Percentiles rank a stretch among this genome's conserved stretches.
Evolutionary conservation across 2,329 filamentous ascomycete genomes (phyloP).

Genomic region (Fonsecaea multimorphosa): DNA sequence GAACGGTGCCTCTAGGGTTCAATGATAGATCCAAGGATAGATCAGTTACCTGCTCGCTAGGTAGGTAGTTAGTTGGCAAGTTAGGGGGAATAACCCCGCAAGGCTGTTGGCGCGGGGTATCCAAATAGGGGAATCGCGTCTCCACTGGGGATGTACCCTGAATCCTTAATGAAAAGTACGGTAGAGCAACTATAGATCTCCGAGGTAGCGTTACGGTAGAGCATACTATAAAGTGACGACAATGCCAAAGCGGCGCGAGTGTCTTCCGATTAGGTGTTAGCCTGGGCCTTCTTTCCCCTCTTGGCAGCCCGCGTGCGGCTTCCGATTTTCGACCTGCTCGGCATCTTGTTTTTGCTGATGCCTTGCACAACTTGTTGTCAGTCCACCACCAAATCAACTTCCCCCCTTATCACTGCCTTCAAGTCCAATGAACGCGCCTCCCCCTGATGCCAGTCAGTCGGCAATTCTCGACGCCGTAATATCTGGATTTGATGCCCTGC

Average conservation of each 20-base stretch:
- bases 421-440: constrained; percentile 25
- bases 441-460: constrained; percentile 20
- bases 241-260: background rate
- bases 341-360: background rate
- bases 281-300: background rate
- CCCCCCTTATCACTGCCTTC: background rate
- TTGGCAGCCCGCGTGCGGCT: background rate
- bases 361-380: background rate
- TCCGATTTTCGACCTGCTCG: background rate
- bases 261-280: background rate
- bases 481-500: constrained; percentile 28
- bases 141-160: too few relatives aligned
- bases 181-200: too few relatives aligned
- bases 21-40: too few relatives aligned
- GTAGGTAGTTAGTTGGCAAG: too few relatives aligned
- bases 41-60: too few relatives aligned
- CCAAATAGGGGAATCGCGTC: too few relatives aligned
- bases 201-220: too few relatives aligned
- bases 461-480: constrained; percentile 27
- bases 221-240: too few relatives aligned
- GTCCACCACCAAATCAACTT: background rate
- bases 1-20: too few relatives aligned
- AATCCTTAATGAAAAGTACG: too few relatives aligned
- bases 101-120: too few relatives aligned
- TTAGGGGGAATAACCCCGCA: too few relatives aligned